Conservation (phyloP, 129 eudicot genomes). For the Saposhnikovia divaricata region DNA sequence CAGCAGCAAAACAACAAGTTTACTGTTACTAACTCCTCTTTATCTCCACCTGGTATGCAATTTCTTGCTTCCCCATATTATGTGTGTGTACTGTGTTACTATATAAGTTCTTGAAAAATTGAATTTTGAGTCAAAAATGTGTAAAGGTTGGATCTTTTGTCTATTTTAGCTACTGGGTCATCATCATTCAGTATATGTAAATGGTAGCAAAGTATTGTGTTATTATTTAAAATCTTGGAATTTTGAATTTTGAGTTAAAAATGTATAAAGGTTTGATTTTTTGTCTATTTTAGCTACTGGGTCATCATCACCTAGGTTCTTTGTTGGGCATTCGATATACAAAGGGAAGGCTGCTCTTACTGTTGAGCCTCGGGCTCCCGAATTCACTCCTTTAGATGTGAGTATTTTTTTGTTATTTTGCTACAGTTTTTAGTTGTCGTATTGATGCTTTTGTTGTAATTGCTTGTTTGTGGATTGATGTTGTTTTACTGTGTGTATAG, state of each 20-base stretch:
- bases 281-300: background rate
- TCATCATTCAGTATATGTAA: conserved; percentile 17
- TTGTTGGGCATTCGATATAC: conserved; percentile 66
- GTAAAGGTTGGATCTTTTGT: background rate
- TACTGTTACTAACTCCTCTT: background rate
- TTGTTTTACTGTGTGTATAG: conserved; percentile 22
- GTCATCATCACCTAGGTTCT: conserved; percentile 52
- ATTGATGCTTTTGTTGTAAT: no score
- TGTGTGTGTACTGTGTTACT: background rate
- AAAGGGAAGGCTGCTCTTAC: conserved; percentile 89
- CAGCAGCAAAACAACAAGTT: background rate
- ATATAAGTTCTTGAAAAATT: background rate
- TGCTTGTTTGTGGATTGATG: no score
- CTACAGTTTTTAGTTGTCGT: background rate
- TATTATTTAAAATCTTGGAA: background rate
- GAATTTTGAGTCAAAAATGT: background rate
- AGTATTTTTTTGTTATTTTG: background rate
- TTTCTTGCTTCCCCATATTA: background rate
- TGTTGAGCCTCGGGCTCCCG: conserved; percentile 79
- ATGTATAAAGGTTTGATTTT: background rate
- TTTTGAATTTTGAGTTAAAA: background rate
- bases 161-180: conserved; percentile 1
- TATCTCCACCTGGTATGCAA: conserved; percentile 5
- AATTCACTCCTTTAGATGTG: conserved; percentile 52
- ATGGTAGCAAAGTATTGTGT: background rate